A percentile compares a stretch with the other conserved stretches of the same genome.
Conservation (phyloP, 352 stramenopile species). For the Globisporangium cystogenes region DNA sequence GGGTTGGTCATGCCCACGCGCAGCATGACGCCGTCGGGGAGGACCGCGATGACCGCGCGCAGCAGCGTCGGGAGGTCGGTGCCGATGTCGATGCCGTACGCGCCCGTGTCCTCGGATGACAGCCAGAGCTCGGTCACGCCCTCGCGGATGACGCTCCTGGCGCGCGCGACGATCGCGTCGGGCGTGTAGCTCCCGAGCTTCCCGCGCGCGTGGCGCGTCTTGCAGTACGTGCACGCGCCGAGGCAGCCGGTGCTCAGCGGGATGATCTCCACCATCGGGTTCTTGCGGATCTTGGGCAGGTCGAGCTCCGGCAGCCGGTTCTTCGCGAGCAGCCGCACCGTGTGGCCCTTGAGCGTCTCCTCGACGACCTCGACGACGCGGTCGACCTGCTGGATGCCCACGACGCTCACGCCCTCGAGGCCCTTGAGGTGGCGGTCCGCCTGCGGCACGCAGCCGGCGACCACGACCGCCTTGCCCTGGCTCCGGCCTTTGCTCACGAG, state of each 20-base stretch:
- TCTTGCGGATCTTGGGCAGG: constrained; percentile 91
- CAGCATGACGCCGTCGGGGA: constrained; percentile 82
- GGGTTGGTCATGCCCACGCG: constrained; percentile 93
- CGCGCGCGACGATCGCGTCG: constrained; percentile 69
- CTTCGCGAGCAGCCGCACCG: constrained; percentile 78
- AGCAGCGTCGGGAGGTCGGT: constrained; percentile 76
- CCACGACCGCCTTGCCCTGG: constrained; percentile 83
- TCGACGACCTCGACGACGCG: constrained; percentile 90
- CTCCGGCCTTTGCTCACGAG: constrained; percentile 76
- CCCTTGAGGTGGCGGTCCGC: constrained; percentile 80
- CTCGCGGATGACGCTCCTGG: constrained; percentile 58
- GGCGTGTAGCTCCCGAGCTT: constrained; percentile 87
- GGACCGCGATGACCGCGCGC: constrained; percentile 49
- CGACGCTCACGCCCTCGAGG: constrained; percentile 80
- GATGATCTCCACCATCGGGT: constrained; percentile 91
- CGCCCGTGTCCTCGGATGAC: constrained; percentile 89
- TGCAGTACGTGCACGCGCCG: constrained; percentile 92
- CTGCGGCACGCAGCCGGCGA: constrained; percentile 90
- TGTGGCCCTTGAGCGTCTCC: constrained; percentile 89
- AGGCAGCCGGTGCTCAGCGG: constrained; percentile 90
- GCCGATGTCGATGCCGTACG: constrained; percentile 88
- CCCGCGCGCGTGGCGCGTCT: constrained; percentile 89
- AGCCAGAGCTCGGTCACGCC: constrained; percentile 91
- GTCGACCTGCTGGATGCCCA: constrained; percentile 91
- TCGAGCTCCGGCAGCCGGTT: constrained; percentile 81